Percentiles rank a stretch among this genome's conserved stretches.
phyloP scores from a whole-genome alignment of 352 stramenopile species.

The Globisporangium nodosum region DNA sequence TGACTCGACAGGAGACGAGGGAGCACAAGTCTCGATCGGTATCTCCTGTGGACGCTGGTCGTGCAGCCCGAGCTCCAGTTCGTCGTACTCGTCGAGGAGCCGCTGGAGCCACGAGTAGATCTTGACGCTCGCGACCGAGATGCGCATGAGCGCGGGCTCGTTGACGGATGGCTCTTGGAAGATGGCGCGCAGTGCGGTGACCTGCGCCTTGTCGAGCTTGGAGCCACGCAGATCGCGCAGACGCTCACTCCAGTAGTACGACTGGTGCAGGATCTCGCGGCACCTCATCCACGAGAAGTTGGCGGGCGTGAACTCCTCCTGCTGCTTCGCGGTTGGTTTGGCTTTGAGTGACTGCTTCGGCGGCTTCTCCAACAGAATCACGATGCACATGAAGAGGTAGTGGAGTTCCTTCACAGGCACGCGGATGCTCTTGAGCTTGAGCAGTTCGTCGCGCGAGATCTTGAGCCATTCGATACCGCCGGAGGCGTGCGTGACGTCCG shows the following conservation, averaged over 20 bases:
- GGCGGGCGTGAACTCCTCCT: slow-evolving; percentile 46
- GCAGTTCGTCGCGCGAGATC: slow-evolving; percentile 63
- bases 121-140: slow-evolving; percentile 52
- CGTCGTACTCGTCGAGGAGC: slow-evolving; percentile 54
- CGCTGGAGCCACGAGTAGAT: slow-evolving; percentile 57
- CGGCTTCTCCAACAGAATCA: slow-evolving; percentile 56
- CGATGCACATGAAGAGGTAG: slow-evolving; percentile 73
- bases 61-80: slow-evolving; percentile 40
- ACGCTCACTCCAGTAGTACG: slow-evolving; percentile 32
- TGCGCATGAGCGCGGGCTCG: slow-evolving; percentile 43
- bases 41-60: slow-evolving; percentile 1
- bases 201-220: slow-evolving; percentile 38
- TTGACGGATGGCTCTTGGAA: slow-evolving; percentile 58
- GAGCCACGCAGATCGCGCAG: slow-evolving; percentile 32
- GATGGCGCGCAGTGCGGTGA: slow-evolving; percentile 41
- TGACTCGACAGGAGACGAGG: not conserved
- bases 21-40: slow-evolving; percentile 4
- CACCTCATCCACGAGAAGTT: slow-evolving; percentile 63
- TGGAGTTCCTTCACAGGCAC: slow-evolving; percentile 67
- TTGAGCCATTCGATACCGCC: slow-evolving; percentile 51
- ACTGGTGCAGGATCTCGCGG: slow-evolving; percentile 52
- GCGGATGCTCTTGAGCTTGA: slow-evolving; percentile 56
- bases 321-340: slow-evolving; percentile 32
- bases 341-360: slow-evolving; percentile 28
- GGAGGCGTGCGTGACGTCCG: slow-evolving; percentile 16